Base-by-base conservation (phyloP, 169 alveolate genomes). In the Amoebophrya sp. region DNA sequence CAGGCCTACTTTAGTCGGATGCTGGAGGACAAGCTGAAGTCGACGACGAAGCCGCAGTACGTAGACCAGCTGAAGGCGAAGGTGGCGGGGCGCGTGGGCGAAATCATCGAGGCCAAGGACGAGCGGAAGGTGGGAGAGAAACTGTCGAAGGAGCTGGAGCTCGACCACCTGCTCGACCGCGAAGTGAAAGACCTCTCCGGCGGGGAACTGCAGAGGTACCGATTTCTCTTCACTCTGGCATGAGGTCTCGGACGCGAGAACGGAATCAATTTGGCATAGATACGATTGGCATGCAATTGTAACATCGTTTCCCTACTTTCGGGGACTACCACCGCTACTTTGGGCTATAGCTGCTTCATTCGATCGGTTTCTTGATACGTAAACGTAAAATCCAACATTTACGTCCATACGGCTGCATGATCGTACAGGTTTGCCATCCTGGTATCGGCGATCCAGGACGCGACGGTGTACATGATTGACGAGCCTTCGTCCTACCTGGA, bases 401-500 rank as follows among this genome's bases (percentile, higher is more conserved):
- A n/a, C n/a, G n/a, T n/a, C n/a, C n/a, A n/a, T n/a, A n/a, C n/a
- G n/a, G n/a, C n/a, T n/a, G n/a, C n/a, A n/a, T n/a, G n/a, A n/a
- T n/a, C n/a, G 20, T 42, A 13, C 13, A 90, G 92, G 69, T 98
- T 99, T 93, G 99, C 99, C 90, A 96, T 98, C 40, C 95, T 98
- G 39, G 99, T 98, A 50, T 98, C 98, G 26, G 95, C 98, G n/a
- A 95, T 97, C 88, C 97, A 96, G 93, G 96, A 97, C 88, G 96
- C 98, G 38, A 97, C 97, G 90, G 99, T 98, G 69, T 97, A 97
- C 92, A 98, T 98, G 99, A 98, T 98, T 93, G 99, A 99, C 94
- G 99, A 99, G 95, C 99, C 99, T 0, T 96, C 99, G 89, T 97
- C 99, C 70, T 99, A 99, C 94, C 95, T 98, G 90, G 99, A 99